phyloP scores from a whole-genome alignment of 257 asterid genomes.

The Lycium ferocissimum region DNA sequence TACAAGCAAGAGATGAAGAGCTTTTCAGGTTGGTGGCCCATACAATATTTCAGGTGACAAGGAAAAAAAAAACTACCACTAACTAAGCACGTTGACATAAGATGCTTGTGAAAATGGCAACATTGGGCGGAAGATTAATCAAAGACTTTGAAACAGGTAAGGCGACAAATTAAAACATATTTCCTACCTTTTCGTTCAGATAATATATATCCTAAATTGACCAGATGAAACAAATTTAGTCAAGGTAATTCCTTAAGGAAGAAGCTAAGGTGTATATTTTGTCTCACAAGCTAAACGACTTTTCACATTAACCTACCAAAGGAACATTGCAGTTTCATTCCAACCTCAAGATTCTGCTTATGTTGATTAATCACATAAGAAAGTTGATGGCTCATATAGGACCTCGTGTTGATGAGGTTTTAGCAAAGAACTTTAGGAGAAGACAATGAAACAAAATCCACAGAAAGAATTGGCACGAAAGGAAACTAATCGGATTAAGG shows the following conservation, averaged over 20 bases:
- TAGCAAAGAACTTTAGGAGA: background rate
- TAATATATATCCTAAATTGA: background rate
- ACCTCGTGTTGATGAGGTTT: background rate
- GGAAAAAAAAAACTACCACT: background rate
- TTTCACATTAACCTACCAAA: background rate
- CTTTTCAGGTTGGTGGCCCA: background rate
- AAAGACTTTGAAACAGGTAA: constrained; percentile 9
- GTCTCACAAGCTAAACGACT: constrained; percentile 10
- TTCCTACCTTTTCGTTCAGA: background rate
- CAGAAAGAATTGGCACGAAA: background rate
- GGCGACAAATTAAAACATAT: background rate
- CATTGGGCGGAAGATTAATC: background rate
- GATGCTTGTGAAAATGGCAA: background rate
- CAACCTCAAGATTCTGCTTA: background rate
- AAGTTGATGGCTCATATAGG: background rate
- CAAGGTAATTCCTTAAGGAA: constrained; percentile 19
- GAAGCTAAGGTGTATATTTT: background rate
- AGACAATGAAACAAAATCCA: background rate
- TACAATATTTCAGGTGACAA: background rate
- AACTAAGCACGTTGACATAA: background rate
- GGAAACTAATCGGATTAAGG: background rate
- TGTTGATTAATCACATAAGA: constrained; percentile 17
- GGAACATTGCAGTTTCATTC: constrained; percentile 25
- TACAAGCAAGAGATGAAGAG: background rate
- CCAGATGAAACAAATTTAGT: background rate